phyloP scores from a whole-genome alignment of 2,329 filamentous ascomycete species.

The Verticillium longisporum region DNA sequence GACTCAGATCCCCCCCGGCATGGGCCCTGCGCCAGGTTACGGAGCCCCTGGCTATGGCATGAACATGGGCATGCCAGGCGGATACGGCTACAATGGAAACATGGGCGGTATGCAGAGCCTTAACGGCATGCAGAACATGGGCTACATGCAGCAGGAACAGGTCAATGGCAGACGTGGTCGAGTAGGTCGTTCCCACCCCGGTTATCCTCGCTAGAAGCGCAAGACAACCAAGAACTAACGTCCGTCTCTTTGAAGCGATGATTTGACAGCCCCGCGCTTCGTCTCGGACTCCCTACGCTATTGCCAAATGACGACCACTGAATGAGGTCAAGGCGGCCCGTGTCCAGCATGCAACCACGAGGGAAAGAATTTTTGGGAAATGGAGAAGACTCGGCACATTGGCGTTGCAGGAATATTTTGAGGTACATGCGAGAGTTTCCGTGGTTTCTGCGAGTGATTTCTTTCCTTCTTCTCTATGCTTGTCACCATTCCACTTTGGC shows the following conservation, averaged over 20 bases:
- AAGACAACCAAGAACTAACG: constrained; percentile 1
- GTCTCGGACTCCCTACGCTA: neutral
- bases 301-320: neutral
- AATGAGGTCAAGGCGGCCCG: neutral
- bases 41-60: constrained; percentile 39
- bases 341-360: neutral
- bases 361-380: neutral
- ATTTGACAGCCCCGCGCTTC: neutral
- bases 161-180: constrained; percentile 51
- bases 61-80: constrained; percentile 34
- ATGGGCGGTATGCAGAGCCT: constrained; percentile 20
- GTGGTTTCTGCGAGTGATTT: too few species aligned
- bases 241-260: neutral
- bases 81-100: constrained; percentile 34
- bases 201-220: neutral
- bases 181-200: constrained; percentile 36
- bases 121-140: constrained; percentile 38
- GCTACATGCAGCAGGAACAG: constrained; percentile 50
- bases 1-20: constrained; percentile 26
- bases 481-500: neutral
- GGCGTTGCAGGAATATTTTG: neutral
- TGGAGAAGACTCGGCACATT: neutral
- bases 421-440: neutral
- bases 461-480: neutral
- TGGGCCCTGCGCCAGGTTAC: constrained; percentile 29